phyloP scores from a whole-genome alignment of 2,329 filamentous ascomycete species.

The Bisporella sp. region DNA sequence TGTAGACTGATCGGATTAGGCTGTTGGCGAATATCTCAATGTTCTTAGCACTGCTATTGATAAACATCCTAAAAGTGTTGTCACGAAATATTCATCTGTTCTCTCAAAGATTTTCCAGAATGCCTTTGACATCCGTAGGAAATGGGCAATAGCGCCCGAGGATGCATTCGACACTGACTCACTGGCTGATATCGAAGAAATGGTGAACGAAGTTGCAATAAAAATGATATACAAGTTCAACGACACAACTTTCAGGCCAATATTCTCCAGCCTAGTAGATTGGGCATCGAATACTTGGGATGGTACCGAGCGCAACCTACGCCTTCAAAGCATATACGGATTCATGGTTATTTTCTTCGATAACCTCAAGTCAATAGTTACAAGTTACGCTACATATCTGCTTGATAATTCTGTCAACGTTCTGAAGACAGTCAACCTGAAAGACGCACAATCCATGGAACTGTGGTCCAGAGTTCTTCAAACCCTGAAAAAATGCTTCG shows the following conservation, averaged over 20 bases:
- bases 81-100: slow-evolving; percentile 66
- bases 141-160: slow-evolving; percentile 40
- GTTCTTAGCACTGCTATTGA: slow-evolving; percentile 66
- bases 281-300: slow-evolving; percentile 64
- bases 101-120: slow-evolving; percentile 60
- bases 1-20: slow-evolving; percentile 34
- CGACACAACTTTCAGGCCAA: slow-evolving; percentile 84
- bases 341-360: slow-evolving; percentile 78
- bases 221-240: slow-evolving; percentile 97
- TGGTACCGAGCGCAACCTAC: slow-evolving; percentile 45
- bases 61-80: slow-evolving; percentile 67
- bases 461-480: slow-evolving; percentile 66
- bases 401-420: slow-evolving; percentile 66
- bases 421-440: slow-evolving; percentile 40
- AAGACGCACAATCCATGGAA: slow-evolving; percentile 42
- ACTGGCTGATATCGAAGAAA: slow-evolving; percentile 54
- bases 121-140: slow-evolving; percentile 58
- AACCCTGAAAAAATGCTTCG: slow-evolving; percentile 69
- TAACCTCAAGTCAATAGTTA: slow-evolving; percentile 87
- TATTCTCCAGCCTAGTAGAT: slow-evolving; percentile 81
- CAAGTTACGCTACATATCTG: slow-evolving; percentile 81
- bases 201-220: slow-evolving; percentile 64
- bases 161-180: slow-evolving; percentile 35
- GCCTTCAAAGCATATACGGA: slow-evolving; percentile 71
- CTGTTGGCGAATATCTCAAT: slow-evolving; percentile 61